phyloP scores from a whole-genome alignment of 140 eudicot species.

The Flaveria floridana region DNA sequence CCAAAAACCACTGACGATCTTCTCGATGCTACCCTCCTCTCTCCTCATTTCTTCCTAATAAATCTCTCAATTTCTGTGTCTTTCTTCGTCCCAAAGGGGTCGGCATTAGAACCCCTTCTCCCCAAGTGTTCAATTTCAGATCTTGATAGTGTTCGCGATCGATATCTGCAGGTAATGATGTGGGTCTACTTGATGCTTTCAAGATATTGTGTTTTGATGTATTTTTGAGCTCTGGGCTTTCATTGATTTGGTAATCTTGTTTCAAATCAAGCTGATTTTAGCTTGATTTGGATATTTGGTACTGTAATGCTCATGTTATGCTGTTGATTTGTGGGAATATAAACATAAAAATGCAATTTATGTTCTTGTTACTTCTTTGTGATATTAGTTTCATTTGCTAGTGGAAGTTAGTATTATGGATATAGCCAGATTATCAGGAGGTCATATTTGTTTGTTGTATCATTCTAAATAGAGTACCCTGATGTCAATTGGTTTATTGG shows the following conservation, averaged over 20 bases:
- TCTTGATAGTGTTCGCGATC: constrained; percentile 32
- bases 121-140: constrained; percentile 30
- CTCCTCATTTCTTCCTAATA: constrained; percentile 31
- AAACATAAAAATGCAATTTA: constrained; percentile 16
- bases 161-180: constrained; percentile 26
- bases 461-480: neutral
- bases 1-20: constrained; percentile 39
- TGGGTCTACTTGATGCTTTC: neutral
- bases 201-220: constrained; percentile 1
- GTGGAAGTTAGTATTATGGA: neutral
- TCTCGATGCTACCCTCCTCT: constrained; percentile 38
- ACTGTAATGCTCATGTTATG: constrained; percentile 24
- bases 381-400: constrained; percentile 12
- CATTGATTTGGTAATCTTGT: neutral
- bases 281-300: constrained; percentile 19
- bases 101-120: neutral
- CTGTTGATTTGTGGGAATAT: constrained; percentile 14
- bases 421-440: neutral
- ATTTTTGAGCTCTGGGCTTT: constrained; percentile 8
- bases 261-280: constrained; percentile 12
- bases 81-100: constrained; percentile 8
- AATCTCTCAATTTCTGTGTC: constrained; percentile 21
- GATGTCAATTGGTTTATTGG: constrained; percentile 3
- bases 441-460: neutral
- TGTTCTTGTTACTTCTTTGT: neutral